Conservation (phyloP, 2,329 filamentous ascomycete genomes). For the Aspergillus sp. region DNA sequence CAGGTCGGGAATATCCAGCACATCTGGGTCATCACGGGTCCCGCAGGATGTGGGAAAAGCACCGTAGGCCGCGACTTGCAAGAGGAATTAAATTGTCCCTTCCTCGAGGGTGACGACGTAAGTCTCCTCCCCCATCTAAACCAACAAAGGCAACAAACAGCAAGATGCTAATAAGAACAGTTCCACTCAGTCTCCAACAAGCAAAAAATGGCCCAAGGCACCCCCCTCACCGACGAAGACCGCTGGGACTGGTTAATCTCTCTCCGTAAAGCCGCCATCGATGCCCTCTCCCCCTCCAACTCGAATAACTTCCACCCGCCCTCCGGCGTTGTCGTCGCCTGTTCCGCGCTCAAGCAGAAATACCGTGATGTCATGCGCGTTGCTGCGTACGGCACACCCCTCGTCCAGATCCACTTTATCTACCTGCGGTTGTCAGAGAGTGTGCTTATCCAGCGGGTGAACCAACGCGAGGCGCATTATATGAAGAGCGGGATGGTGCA, state of each 20-base stretch:
- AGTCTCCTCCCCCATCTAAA: constrained; percentile 21
- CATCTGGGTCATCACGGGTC: constrained; percentile 75
- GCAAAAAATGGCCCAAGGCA: constrained; percentile 81
- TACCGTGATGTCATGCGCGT: constrained; percentile 89
- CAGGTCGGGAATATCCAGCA: constrained; percentile 45
- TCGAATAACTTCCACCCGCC: constrained; percentile 44
- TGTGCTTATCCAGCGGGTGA: constrained; percentile 68
- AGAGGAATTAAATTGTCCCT: constrained; percentile 57
- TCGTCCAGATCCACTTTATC: constrained; percentile 81
- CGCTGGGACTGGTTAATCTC: constrained; percentile 94
- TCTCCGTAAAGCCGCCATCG: constrained; percentile 58
- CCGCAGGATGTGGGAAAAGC: constrained; percentile 72
- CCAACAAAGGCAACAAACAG: background rate
- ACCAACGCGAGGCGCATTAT: constrained; percentile 72
- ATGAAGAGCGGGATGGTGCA: constrained; percentile 96
- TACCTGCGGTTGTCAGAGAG: constrained; percentile 76
- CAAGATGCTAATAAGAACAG: constrained; percentile 18
- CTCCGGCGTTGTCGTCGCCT: constrained; percentile 83
- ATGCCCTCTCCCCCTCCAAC: constrained; percentile 39
- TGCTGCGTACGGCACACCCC: constrained; percentile 66
- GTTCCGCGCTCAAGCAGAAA: constrained; percentile 92
- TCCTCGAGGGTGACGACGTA: constrained; percentile 74
- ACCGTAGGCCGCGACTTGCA: constrained; percentile 64
- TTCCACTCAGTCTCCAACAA: constrained; percentile 60
- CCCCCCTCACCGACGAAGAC: constrained; percentile 83